A percentile compares a stretch with the other conserved stretches of the same genome.
Evolutionary conservation across 768 basidiomycete genomes (phyloP).

Genomic region (Suillus clintonianus): DNA sequence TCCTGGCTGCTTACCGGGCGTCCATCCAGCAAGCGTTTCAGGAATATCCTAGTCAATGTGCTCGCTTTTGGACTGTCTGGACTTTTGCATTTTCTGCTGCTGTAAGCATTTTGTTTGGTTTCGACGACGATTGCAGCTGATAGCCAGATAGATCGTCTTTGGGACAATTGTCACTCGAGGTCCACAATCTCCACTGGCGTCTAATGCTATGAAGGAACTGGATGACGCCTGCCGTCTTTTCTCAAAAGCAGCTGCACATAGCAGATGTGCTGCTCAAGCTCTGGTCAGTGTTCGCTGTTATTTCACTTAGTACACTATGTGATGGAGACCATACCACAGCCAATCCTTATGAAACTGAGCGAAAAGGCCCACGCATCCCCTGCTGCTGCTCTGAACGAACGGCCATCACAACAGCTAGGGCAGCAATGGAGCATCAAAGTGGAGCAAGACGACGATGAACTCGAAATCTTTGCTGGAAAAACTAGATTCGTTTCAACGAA

Average conservation of each 20-base stretch:
- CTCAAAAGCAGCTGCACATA: conserved; percentile 56
- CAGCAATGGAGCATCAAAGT: conserved; percentile 54
- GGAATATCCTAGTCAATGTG: conserved; percentile 46
- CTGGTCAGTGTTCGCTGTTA: conserved; percentile 43
- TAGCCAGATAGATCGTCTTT: conserved; percentile 63
- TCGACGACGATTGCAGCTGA: conserved; percentile 3
- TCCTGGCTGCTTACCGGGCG: conserved; percentile 61
- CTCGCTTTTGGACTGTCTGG: conserved; percentile 66
- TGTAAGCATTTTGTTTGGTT: conserved; percentile 27
- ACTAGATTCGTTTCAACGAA: conserved; percentile 60
- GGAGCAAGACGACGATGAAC: conserved; percentile 59
- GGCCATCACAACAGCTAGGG: conserved; percentile 30
- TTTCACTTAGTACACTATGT: conserved; percentile 4
- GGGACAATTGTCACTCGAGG: conserved; percentile 78
- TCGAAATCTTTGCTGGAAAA: conserved; percentile 69
- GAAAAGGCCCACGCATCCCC: conserved; percentile 70
- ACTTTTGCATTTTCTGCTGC: conserved; percentile 59
- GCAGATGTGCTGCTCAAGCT: conserved; percentile 64
- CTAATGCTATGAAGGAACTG: conserved; percentile 67
- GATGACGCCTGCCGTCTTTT: conserved; percentile 71
- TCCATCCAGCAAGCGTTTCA: conserved; percentile 53
- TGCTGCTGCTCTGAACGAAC: conserved; percentile 40
- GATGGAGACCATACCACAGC: conserved; percentile 36
- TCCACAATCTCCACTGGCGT: conserved; percentile 67
- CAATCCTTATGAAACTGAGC: conserved; percentile 57